phyloP scores from a whole-genome alignment of 352 stramenopile species.

The Achlya hypogyna region DNA sequence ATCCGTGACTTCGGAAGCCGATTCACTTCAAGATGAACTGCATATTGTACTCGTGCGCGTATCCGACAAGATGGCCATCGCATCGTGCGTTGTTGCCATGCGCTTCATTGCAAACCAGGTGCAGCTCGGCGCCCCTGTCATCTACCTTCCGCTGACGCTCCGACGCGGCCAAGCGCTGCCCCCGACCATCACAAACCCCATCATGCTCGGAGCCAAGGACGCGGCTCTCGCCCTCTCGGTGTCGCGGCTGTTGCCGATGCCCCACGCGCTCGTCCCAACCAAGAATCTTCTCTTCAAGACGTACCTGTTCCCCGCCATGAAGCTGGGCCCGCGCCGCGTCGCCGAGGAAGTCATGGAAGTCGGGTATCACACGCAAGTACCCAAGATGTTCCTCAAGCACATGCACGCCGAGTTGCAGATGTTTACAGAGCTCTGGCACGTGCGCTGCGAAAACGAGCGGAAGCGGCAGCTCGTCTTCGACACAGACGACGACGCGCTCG shows the following conservation, averaged over 20 bases:
- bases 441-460: conserved; percentile 14
- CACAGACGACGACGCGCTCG: not conserved
- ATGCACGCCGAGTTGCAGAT: conserved; percentile 6
- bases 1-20: not conserved
- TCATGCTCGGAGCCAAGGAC: not conserved
- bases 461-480: conserved; percentile 14
- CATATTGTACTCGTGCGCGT: not conserved
- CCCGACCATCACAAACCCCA: not conserved
- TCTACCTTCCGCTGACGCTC: not conserved
- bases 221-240: not conserved
- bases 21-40: not conserved
- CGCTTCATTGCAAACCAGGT: not conserved
- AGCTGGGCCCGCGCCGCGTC: not conserved
- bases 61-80: not conserved
- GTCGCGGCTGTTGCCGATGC: not conserved
- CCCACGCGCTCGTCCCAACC: not conserved
- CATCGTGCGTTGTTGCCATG: not conserved
- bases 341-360: conserved; percentile 9
- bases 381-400: not conserved
- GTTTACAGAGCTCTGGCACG: conserved; percentile 6
- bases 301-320: conserved; percentile 2
- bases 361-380: conserved; percentile 2
- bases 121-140: not conserved
- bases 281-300: not conserved
- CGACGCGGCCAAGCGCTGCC: not conserved